phyloP scores from a whole-genome alignment of 257 asterid species.

The Ophiorrhiza pumila region DNA sequence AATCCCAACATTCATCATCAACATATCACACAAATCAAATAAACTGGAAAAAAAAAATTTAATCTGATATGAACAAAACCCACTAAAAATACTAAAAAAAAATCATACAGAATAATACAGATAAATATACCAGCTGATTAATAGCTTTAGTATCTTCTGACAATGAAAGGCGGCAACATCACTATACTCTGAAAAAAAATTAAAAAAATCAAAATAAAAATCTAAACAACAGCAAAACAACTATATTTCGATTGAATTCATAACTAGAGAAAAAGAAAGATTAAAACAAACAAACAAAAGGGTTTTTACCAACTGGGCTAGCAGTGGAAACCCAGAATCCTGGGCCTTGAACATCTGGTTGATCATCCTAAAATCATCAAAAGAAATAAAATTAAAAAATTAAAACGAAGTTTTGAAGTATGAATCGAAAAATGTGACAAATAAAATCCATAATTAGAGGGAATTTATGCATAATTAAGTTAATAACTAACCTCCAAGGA shows the following conservation, averaged over 20 bases:
- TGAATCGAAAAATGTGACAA: neutral
- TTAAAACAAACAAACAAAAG: neutral
- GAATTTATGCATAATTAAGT: neutral
- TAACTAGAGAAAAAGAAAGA: neutral
- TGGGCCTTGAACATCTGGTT: constrained; percentile 94
- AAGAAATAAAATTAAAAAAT: constrained; percentile 3
- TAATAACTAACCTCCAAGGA: constrained; percentile 78
- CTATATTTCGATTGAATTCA: neutral
- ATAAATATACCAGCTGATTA: constrained; percentile 76
- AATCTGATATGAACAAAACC: neutral
- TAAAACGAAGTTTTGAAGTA: neutral
- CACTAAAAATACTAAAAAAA: neutral
- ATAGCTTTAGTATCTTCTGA: constrained; percentile 95
- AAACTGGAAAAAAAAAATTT: neutral
- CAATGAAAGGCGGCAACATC: constrained; percentile 91
- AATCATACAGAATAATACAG: neutral
- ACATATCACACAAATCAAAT: neutral
- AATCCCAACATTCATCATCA: constrained; percentile 2
- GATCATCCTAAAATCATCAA: constrained; percentile 64
- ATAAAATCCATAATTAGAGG: neutral
- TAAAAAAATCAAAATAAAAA: neutral
- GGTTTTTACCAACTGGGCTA: constrained; percentile 82
- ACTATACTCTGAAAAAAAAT: constrained; percentile 75
- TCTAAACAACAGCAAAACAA: neutral
- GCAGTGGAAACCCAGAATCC: constrained; percentile 89